Conservation (phyloP, 2,329 filamentous ascomycete species). For the Xylaria sp. region DNA sequence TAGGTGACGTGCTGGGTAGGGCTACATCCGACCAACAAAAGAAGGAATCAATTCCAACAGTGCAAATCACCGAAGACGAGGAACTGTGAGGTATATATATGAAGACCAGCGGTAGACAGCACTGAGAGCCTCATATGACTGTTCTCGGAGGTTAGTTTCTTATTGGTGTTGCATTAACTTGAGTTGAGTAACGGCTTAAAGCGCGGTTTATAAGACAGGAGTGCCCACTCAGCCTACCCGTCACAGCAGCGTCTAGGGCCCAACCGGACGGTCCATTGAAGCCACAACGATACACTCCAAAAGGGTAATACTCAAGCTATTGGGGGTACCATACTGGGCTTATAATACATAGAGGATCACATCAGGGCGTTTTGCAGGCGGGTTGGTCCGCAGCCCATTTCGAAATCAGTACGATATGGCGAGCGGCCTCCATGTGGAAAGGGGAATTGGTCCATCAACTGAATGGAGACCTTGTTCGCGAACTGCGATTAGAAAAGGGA, state of each 20-base stretch:
- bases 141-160: background rate
- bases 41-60: conserved; percentile 33
- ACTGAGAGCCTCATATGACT: background rate
- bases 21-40: conserved; percentile 44
- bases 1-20: conserved; percentile 55
- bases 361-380: conserved; percentile 1
- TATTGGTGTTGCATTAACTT: background rate
- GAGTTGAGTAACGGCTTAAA: background rate
- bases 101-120: background rate
- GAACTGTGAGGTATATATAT: conserved; percentile 42
- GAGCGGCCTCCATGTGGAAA: background rate
- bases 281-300: background rate
- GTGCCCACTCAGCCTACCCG: background rate
- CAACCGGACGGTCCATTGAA: background rate
- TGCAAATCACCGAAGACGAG: conserved; percentile 46
- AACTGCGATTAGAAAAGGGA: conserved; percentile 3
- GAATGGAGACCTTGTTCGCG: too few relatives aligned
- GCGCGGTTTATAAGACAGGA: background rate
- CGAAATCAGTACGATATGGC: background rate
- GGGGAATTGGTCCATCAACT: background rate
- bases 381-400: background rate
- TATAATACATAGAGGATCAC: conserved; percentile 26
- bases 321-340: background rate
- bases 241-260: background rate
- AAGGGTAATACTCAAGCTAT: background rate